Base-by-base conservation (phyloP, 2,329 filamentous ascomycete species). In the Aspergillus ochraceus region DNA sequence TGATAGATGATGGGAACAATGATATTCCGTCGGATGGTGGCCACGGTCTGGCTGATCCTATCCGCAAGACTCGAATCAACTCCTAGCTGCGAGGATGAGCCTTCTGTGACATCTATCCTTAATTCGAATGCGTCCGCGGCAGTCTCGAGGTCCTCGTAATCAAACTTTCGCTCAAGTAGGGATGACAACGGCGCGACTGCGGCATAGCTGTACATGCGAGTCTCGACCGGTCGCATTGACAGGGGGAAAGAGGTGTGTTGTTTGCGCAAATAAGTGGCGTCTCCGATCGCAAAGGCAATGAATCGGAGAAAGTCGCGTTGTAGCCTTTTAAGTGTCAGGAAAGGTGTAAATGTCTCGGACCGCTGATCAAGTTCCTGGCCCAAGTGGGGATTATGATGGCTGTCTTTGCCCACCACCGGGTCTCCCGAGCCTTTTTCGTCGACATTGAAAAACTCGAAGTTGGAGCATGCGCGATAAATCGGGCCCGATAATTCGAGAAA, bases 361-460 rank as follows among this genome's bases (percentile, higher is more conserved):
- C 77, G 73, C 58, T 74, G 72, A 55, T 75, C 76, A 6, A 71
- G 63, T 17, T 76, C 71, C 4, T 66, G 62, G 2, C 70, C 66
- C 6, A 71, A 68, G 1, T 71, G 67, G 1, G 68, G 55, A 49
- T 73, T 56, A 29, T 69, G 26, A 64, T 69, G 65, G 17, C 55
- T 60, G n/a, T 69, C 66, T 50, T 71, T 66, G 54, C 36, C 46
- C 4, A 49, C n/a, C 2, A 54, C 46, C 9, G 59, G 70, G 49
- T 76, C 69, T 5, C 70, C 71, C 19, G 65, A 57, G 58, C 30
- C 68, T 49, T 76, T 79, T 68, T 91, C 88, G 2, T 88, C 88
- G 17, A 90, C 78, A 66, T 92, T 92, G 78, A 87, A 91, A 71
- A 91, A 93, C 69, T 92, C 90, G 62, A 89, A 84, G 65, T 90